Evolutionary conservation across 805 yeast species (phyloP).

Genomic region (Alloascoidea hylecoeti): DNA sequence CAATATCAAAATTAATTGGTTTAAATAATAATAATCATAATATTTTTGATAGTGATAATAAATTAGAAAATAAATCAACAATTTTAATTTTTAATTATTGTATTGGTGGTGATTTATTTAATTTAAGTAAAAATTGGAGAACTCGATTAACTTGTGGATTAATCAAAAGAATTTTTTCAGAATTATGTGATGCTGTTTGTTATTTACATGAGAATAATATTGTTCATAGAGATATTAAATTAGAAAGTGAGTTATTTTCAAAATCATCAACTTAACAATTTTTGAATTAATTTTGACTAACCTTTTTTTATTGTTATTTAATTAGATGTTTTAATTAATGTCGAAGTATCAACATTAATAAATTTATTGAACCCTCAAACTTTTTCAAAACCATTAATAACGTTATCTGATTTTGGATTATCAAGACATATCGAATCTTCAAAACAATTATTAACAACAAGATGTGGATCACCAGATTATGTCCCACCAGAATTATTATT

Average conservation of each 20-base stretch:
- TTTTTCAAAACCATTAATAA: conserved; percentile 26
- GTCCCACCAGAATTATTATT: conserved; percentile 88
- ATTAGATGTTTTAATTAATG: conserved; percentile 19
- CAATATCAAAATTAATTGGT: conserved; percentile 45
- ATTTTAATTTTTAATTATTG: conserved; percentile 61
- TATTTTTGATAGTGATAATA: conserved; percentile 21
- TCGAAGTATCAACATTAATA: conserved; percentile 20
- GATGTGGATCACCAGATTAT: conserved; percentile 96
- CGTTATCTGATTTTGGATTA: conserved; percentile 80
- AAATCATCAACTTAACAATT: too few relatives aligned
- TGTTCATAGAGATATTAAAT: conserved; percentile 84
- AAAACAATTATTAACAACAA: conserved; percentile 56
- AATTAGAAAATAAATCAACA: conserved; percentile 20
- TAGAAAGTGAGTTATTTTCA: conserved; percentile 65
- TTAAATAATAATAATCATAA: conserved; percentile 25
- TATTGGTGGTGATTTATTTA: conserved; percentile 75
- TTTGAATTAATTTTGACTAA: too few relatives aligned
- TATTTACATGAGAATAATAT: conserved; percentile 57
- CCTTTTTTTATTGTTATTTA: too few relatives aligned
- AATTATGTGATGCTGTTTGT: conserved; percentile 51
- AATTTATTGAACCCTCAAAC: conserved; percentile 8
- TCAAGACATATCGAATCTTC: conserved; percentile 52
- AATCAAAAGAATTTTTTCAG: conserved; percentile 52
- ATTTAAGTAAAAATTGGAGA: conserved; percentile 34
- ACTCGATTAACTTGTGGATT: conserved; percentile 30